Conservation (phyloP, 2,329 filamentous ascomycete genomes). For the Phyllosticta citribraziliensis region DNA sequence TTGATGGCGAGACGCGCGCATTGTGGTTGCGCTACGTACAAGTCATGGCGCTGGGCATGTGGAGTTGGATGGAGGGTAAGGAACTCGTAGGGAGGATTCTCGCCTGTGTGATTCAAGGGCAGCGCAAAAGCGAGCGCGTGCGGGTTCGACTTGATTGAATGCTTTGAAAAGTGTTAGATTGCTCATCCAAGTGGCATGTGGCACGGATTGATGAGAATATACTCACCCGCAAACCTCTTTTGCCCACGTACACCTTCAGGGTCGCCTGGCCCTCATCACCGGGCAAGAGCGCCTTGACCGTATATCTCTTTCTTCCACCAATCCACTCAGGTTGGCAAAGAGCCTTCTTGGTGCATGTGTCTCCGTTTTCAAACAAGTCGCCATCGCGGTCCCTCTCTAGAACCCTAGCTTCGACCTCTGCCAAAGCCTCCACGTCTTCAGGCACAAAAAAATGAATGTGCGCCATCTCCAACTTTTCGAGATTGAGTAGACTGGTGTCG, state of each 20-base stretch:
- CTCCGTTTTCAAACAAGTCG: constrained; percentile 87
- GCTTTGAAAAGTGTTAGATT: constrained; percentile 30
- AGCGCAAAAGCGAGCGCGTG: constrained; percentile 82
- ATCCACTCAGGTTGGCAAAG: constrained; percentile 90
- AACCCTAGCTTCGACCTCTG: constrained; percentile 78
- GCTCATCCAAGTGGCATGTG: background rate
- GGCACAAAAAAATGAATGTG: constrained; percentile 85
- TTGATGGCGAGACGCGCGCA: constrained; percentile 80
- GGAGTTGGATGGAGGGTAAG: constrained; percentile 88
- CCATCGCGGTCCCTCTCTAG: constrained; percentile 79
- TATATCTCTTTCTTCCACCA: constrained; percentile 78
- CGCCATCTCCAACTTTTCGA: constrained; percentile 88
- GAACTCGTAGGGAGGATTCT: constrained; percentile 92
- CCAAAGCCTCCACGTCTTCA: constrained; percentile 79
- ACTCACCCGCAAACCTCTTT: constrained; percentile 73
- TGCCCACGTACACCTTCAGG: constrained; percentile 87
- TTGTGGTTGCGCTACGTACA: constrained; percentile 94
- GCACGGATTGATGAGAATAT: background rate
- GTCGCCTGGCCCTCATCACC: constrained; percentile 83
- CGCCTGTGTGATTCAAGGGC: constrained; percentile 81
- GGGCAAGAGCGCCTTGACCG: constrained; percentile 82
- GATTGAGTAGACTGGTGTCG: constrained; percentile 73
- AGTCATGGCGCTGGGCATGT: constrained; percentile 92
- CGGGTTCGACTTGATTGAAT: constrained; percentile 92
- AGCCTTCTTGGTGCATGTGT: constrained; percentile 73